Conservation (phyloP, 1,284 basidiomycete genomes). For the Malassezia psittaci region DNA sequence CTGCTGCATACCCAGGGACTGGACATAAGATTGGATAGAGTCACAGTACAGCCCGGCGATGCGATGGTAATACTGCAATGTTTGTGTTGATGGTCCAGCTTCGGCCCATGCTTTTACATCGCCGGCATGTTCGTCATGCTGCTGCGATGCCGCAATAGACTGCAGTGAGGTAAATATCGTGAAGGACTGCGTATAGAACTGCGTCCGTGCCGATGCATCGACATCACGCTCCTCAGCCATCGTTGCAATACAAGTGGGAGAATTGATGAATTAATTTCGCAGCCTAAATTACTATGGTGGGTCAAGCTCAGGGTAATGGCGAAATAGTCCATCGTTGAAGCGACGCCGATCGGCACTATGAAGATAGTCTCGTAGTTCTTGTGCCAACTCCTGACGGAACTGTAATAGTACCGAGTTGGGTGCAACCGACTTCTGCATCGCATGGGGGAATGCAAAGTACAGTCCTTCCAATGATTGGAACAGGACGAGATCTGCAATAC, state of each 20-base stretch:
- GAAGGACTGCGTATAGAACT: slow-evolving; percentile 34
- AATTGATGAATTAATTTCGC: neutral
- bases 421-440: slow-evolving; percentile 42
- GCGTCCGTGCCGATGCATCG: slow-evolving; percentile 10
- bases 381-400: slow-evolving; percentile 18
- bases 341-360: slow-evolving; percentile 49
- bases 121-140: neutral
- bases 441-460: slow-evolving; percentile 53
- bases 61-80: slow-evolving; percentile 35
- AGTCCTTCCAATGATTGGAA: slow-evolving; percentile 51
- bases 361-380: slow-evolving; percentile 51
- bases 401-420: slow-evolving; percentile 23
- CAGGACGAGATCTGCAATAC: slow-evolving; percentile 53
- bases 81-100: slow-evolving; percentile 28
- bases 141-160: slow-evolving; percentile 11
- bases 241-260: neutral
- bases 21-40: slow-evolving; percentile 28
- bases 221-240: neutral
- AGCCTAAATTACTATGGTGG: slow-evolving; percentile 4
- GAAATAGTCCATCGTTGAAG: slow-evolving; percentile 52
- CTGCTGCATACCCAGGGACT: slow-evolving; percentile 18
- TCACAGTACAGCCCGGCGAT: slow-evolving; percentile 38
- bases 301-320: slow-evolving; percentile 53
- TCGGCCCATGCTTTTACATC: slow-evolving; percentile 8
- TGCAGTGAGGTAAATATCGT: slow-evolving; percentile 41